phyloP scores from a whole-genome alignment of 2,329 filamentous ascomycete genomes.

The Botryosphaeria dothidea region DNA sequence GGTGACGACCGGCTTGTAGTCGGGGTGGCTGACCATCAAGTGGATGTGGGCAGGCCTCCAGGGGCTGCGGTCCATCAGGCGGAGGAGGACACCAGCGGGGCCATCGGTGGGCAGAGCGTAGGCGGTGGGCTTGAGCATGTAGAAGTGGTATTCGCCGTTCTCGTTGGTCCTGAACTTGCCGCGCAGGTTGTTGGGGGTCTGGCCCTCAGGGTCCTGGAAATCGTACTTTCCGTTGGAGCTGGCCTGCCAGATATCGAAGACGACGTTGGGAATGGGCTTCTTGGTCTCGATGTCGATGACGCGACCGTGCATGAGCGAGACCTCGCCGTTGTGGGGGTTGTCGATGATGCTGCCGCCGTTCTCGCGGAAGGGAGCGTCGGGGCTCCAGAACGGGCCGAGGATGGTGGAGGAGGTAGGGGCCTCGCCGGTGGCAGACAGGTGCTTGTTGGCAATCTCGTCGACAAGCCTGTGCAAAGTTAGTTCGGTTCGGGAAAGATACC shows the following conservation, averaged over 20 bases:
- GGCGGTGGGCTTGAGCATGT: conserved; percentile 73
- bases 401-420: conserved; percentile 74
- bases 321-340: conserved; percentile 59
- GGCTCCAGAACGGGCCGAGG: conserved; percentile 77
- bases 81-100: conserved; percentile 55
- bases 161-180: conserved; percentile 73
- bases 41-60: conserved; percentile 65
- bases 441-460: conserved; percentile 66
- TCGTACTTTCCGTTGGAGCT: conserved; percentile 76
- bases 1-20: conserved; percentile 59
- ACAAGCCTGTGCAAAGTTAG: conserved; percentile 51
- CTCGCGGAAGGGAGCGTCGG: conserved; percentile 70
- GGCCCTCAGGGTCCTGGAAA: conserved; percentile 71
- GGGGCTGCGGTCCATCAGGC: conserved; percentile 58
- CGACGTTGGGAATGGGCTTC: conserved; percentile 65
- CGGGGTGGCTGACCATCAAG: conserved; percentile 55
- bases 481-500: not conserved
- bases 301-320: conserved; percentile 68
- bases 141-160: conserved; percentile 71
- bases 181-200: conserved; percentile 71
- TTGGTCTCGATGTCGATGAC: conserved; percentile 66
- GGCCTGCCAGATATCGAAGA: conserved; percentile 79
- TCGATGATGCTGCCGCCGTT: conserved; percentile 68
- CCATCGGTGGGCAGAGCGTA: conserved; percentile 70
- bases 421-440: conserved; percentile 61